phyloP scores from a whole-genome alignment of 2,329 filamentous ascomycete species.

The Pseudocercospora eumusae region DNA sequence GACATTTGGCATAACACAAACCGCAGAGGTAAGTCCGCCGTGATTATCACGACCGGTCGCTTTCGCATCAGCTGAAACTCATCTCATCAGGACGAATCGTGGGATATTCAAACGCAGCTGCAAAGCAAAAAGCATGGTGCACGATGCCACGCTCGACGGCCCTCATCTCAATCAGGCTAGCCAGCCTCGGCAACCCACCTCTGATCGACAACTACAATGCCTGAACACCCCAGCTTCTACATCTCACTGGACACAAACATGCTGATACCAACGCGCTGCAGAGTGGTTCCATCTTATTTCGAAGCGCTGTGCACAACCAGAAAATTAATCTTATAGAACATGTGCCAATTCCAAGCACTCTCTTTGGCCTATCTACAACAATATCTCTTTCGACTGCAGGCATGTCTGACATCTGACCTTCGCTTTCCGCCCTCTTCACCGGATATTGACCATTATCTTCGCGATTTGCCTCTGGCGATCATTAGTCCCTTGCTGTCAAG shows the following conservation, averaged over 20 bases:
- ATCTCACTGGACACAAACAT: slow-evolving; percentile 8
- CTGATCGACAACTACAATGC: slow-evolving; percentile 1
- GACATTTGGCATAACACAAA: slow-evolving; percentile 13
- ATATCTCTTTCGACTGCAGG: not conserved
- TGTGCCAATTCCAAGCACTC: slow-evolving; percentile 23
- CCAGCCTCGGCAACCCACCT: slow-evolving; percentile 8
- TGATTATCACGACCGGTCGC: slow-evolving; percentile 13
- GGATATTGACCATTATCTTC: slow-evolving; percentile 3
- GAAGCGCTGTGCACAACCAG: slow-evolving; percentile 1
- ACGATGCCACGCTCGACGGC: not conserved
- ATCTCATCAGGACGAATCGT: slow-evolving; percentile 15
- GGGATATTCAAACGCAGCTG: slow-evolving; percentile 14
- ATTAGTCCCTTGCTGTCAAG: not conserved
- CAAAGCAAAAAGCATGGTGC: not conserved
- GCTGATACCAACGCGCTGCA: slow-evolving; percentile 13
- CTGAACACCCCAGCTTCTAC: not conserved
- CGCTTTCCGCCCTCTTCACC: slow-evolving; percentile 15
- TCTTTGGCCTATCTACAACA: slow-evolving; percentile 23
- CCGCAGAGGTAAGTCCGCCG: slow-evolving; percentile 13
- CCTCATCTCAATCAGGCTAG: not conserved
- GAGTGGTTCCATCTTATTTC: not conserved
- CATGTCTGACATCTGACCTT: slow-evolving; percentile 17
- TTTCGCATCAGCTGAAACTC: slow-evolving; percentile 21
- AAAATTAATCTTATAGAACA: slow-evolving; percentile 14
- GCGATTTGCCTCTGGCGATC: not conserved